Base-by-base conservation (phyloP, 2,329 filamentous ascomycete genomes). In the Microthyrium microscopicum region DNA sequence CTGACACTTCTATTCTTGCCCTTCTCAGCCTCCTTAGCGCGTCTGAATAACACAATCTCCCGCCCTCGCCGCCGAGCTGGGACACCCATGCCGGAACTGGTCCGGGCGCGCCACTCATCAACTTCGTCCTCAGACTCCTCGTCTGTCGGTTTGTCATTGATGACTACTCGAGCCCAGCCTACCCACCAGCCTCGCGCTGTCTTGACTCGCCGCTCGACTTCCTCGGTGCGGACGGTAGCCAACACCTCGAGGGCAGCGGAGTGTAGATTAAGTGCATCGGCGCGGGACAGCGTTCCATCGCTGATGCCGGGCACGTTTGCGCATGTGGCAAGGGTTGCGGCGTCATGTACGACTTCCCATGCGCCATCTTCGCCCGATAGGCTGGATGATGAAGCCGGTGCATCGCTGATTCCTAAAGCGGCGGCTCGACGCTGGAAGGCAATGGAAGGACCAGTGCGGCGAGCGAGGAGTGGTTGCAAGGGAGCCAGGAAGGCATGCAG, bases 131-230 rank as follows among this genome's bases (percentile, higher is more conserved):
- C 31, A 30, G 7, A 12, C 11, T 31, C 9, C 6, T 20, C 20
- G 20, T 11, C 11, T 19, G n/a, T 21, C 18, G 8, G 20, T 4
- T 16, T 26, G 20, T 16, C 13, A 17, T n/a, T 19, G 7, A 26
- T 21, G 9, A 6, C 15, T 3, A 29, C 8, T 18, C 68, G 61
- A 50, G 75, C 64, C 71, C 72, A 77, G 16, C 74, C 64, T 2
- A 77, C 60, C 72, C 72, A 77, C 71, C 71, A 77, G 5, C 68
- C 68, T n/a, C 71, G 61, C 27, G 53, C 62, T 0, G 71, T 75
- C 50, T 75, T 76, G 48, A 65, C 67, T 1, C 67, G 74, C 20
- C 68, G 58, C 44, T 77, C 72, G 5, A 68, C 55, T 39, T 75
- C 69, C 5, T 37, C 40, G 5, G 42, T 33, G 3, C 63, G 57